A percentile compares a stretch with the other conserved stretches of the same genome.
Evolutionary conservation across 1,139 yeast species (phyloP).

Genomic region (Wickerhamomyces sp.): DNA sequence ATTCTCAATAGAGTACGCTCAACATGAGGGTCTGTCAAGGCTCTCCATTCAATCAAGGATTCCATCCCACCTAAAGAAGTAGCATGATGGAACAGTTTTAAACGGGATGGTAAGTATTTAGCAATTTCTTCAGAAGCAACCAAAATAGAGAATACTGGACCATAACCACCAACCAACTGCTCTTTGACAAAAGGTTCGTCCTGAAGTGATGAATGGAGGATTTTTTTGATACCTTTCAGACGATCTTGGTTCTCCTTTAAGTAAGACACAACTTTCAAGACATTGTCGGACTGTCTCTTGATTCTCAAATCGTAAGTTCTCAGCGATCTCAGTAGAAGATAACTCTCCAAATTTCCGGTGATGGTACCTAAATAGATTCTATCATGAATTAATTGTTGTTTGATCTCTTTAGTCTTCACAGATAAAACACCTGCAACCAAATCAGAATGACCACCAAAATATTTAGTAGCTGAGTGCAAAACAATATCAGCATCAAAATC

Average conservation of each 20-base stretch:
- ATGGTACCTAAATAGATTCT: slow-evolving; percentile 72
- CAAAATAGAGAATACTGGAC: slow-evolving; percentile 73
- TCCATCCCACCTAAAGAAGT: slow-evolving; percentile 95
- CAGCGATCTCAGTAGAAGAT: slow-evolving; percentile 68
- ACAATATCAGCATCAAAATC: slow-evolving; percentile 76
- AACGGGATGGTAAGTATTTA: slow-evolving; percentile 54
- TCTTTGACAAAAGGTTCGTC: slow-evolving; percentile 52
- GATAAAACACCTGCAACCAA: slow-evolving; percentile 75
- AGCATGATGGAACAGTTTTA: slow-evolving; percentile 79
- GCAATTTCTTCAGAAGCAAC: slow-evolving; percentile 52
- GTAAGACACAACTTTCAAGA: slow-evolving; percentile 55
- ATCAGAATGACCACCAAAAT: slow-evolving; percentile 94
- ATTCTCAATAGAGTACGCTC: slow-evolving; percentile 58
- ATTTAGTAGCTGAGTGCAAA: slow-evolving; percentile 88
- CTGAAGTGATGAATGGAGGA: slow-evolving; percentile 76
- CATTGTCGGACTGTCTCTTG: slow-evolving; percentile 57
- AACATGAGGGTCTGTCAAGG: slow-evolving; percentile 59
- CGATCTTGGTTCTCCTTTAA: slow-evolving; percentile 43
- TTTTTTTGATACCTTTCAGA: slow-evolving; percentile 44
- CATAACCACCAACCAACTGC: slow-evolving; percentile 61
- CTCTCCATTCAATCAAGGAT: slow-evolving; percentile 87
- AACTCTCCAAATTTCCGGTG: slow-evolving; percentile 72
- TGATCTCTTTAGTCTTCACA: slow-evolving; percentile 47
- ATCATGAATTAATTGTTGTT: slow-evolving; percentile 47
- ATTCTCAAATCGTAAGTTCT: slow-evolving; percentile 76